Evolutionary conservation across 257 asterid genomes (phyloP), one percentile per base, ranked within the genome.

Genomic region (Ajuga chamaepitys): DNA sequence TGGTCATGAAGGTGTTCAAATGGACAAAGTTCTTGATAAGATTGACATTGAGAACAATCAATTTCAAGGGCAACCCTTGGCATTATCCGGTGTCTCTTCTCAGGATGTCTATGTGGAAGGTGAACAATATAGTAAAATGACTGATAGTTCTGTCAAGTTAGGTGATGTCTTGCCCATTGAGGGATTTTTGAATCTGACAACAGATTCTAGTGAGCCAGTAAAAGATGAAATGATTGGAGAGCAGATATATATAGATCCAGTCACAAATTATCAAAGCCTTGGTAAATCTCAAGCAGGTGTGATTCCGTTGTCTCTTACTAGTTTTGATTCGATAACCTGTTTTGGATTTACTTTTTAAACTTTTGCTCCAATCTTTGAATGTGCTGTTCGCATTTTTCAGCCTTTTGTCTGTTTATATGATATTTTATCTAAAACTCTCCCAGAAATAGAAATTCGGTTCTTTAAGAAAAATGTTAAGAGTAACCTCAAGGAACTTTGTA

Each of bases 281-380:
- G 67, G 71, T 58, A 70, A 78, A 80, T 75, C 81, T 66, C 63
- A 34, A 53, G 52, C 82, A 71, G 92, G 95, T 86, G 74, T 58
- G 11, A n/a, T 53, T 72, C 41, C 62, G 20, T 70, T 70, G 10
- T 32, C 40, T 57, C 25, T 58, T 71, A 28, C 64, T 70, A 7
- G 21, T 59, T 58, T 35, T 45, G 14, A 21, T 51, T 41, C 35
- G 28, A 51, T n/a, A 53, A 20, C 25, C 30, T 20, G 45, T 16
- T 17, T 47, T 20, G 17, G 12, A 4, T 51, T 38, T 25, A 52
- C 34, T 12, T 48, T 35, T 42, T 61, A 3, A 18, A 7, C 9
- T 48, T 60, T 3, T 3, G 13, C 13, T 30, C 37, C 1, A 30
- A 0, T 1, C 70, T 24, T 4, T 2, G 16, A 55, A 13, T 24